Conservation (phyloP, 1,139 yeast genomes). For the Geotrichum restrictum region DNA sequence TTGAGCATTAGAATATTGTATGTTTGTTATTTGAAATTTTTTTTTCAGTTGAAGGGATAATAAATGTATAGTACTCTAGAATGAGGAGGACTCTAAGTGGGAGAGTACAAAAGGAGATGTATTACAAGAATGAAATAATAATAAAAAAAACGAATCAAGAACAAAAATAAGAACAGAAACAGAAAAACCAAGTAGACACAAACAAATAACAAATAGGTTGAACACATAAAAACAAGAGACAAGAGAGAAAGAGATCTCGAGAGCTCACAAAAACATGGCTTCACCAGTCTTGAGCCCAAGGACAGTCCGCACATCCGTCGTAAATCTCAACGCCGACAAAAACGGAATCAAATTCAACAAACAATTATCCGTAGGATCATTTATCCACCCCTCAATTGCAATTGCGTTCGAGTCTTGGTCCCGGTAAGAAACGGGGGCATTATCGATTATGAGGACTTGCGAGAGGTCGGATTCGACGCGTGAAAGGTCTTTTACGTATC, state of each 20-base stretch:
- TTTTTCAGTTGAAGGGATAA: no score
- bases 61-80: no score
- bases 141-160: no score
- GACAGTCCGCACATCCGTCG: slow-evolving; percentile 82
- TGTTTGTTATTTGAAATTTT: no score
- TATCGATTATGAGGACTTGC: slow-evolving; percentile 77
- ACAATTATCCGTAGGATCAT: slow-evolving; percentile 85
- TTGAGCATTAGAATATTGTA: no score
- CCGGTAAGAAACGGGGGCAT: slow-evolving; percentile 86
- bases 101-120: no score
- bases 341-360: slow-evolving; percentile 76
- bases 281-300: slow-evolving; percentile 78
- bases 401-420: slow-evolving; percentile 83
- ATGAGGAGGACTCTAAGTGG: no score
- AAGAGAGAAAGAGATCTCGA: neutral
- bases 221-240: neutral
- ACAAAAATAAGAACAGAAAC: no score
- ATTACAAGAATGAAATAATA: no score
- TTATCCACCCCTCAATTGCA: slow-evolving; percentile 95
- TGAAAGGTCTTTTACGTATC: slow-evolving; percentile 81
- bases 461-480: slow-evolving; percentile 55
- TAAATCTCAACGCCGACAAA: slow-evolving; percentile 69
- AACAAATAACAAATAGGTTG: slow-evolving; percentile 7
- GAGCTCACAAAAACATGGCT: slow-evolving; percentile 49
- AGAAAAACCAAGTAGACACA: no score